phyloP scores from a whole-genome alignment of 2,329 filamentous ascomycete species.

The Epichloe brachyelytri region DNA sequence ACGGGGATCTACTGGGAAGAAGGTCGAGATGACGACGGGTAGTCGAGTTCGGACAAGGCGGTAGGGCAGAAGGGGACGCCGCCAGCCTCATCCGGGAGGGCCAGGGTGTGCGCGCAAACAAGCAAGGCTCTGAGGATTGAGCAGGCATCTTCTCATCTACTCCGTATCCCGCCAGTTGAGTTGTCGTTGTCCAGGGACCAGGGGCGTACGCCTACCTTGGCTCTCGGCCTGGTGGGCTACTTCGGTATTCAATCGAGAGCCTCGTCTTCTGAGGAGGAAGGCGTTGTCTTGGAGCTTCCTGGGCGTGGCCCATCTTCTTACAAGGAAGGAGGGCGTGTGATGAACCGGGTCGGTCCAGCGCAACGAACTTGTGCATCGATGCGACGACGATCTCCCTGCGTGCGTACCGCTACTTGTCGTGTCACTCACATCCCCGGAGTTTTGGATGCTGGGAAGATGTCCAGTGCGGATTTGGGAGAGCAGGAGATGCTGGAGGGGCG shows the following conservation, averaged over 20 bases:
- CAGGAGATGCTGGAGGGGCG: no score
- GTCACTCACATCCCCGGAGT: not conserved
- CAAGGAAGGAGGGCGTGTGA: not conserved
- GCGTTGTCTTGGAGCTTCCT: not conserved
- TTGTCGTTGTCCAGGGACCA: not conserved
- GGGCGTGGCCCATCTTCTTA: not conserved
- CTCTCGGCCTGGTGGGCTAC: conserved; percentile 4
- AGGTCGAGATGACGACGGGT: not conserved
- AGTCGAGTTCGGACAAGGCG: conserved; percentile 3
- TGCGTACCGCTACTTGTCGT: not conserved
- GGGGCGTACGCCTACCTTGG: conserved; percentile 2
- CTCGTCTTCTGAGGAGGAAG: not conserved
- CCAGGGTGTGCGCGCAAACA: conserved; percentile 1
- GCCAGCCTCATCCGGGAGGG: conserved; percentile 10
- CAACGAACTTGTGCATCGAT: not conserved
- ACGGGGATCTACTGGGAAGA: conserved; percentile 7
- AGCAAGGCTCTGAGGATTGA: not conserved
- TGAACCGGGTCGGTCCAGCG: not conserved
- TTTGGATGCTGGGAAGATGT: not conserved
- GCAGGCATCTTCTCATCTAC: not conserved
- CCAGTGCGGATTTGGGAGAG: no score
- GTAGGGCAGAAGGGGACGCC: conserved; percentile 4
- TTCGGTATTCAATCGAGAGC: conserved; percentile 8
- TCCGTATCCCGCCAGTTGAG: not conserved
- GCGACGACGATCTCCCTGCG: not conserved